These are phyloP conservation scores for Wickerhamomyces ciferrii DNA, from an alignment of 805 yeast species.

Conservation along the genomic window DNA sequence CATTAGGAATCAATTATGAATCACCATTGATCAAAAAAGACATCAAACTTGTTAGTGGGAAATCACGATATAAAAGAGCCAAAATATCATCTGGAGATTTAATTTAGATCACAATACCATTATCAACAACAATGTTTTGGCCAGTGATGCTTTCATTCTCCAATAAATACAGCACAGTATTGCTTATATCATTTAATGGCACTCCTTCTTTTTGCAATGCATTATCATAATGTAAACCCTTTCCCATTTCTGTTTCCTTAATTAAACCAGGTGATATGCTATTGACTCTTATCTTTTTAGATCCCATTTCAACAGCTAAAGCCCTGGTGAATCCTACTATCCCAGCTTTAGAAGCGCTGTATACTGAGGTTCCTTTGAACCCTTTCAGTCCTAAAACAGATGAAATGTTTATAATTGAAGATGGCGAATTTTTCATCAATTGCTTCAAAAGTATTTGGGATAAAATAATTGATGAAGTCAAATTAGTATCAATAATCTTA, in stretches of 20 bases:
- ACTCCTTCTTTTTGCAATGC: slow-evolving; percentile 13
- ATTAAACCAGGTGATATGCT: slow-evolving; percentile 65
- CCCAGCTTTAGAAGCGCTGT: slow-evolving; percentile 70
- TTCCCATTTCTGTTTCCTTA: slow-evolving; percentile 57
- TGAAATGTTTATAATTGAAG: slow-evolving; percentile 54
- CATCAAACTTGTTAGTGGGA: neutral
- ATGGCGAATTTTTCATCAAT: slow-evolving; percentile 37
- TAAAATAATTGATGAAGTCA: slow-evolving; percentile 56
- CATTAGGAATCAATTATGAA: neutral
- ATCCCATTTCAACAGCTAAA: slow-evolving; percentile 53
- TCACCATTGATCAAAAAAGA: neutral
- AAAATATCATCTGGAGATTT: slow-evolving; percentile 4
- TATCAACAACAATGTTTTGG: slow-evolving; percentile 24
- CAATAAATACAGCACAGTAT: slow-evolving; percentile 16
- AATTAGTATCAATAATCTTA: slow-evolving; percentile 46
- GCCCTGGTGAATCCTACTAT: slow-evolving; percentile 55
- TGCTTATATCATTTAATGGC: slow-evolving; percentile 17
- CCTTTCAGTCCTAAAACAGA: slow-evolving; percentile 53
- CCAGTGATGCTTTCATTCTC: slow-evolving; percentile 24
- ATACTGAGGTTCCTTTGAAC: slow-evolving; percentile 55
- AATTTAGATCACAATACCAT: slow-evolving; percentile 15
- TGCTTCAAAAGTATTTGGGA: slow-evolving; percentile 46
- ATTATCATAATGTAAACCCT: slow-evolving; percentile 13
- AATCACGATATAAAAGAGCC: neutral
- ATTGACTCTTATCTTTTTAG: slow-evolving; percentile 53